Conservation (phyloP, 2,329 filamentous ascomycete species). For the Malbranchea cinnamomea region DNA sequence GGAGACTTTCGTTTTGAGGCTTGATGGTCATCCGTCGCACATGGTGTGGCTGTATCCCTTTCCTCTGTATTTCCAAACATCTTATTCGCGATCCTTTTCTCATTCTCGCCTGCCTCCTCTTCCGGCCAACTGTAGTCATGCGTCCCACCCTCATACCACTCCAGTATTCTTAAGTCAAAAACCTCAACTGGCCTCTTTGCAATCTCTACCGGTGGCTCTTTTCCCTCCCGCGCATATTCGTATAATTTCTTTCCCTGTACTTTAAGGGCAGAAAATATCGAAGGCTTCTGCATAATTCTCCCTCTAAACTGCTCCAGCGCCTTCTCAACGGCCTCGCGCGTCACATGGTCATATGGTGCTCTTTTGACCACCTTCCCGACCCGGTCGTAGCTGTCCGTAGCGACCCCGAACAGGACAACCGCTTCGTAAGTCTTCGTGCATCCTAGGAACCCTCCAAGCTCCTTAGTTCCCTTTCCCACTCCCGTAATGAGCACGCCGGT, state of each 20-base stretch:
- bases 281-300: conserved; percentile 75
- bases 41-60: conserved; percentile 3
- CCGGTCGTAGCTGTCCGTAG: conserved; percentile 83
- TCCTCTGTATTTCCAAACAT: conserved; percentile 29
- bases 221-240: conserved; percentile 86
- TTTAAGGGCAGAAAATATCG: conserved; percentile 82
- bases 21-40: conserved; percentile 6
- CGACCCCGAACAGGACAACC: conserved; percentile 75
- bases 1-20: conserved; percentile 23
- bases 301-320: conserved; percentile 63
- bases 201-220: conserved; percentile 72
- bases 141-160: conserved; percentile 68
- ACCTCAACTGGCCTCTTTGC: conserved; percentile 67
- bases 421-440: conserved; percentile 94
- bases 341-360: conserved; percentile 66
- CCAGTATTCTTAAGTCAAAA: conserved; percentile 59
- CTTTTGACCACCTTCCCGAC: conserved; percentile 68
- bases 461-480: conserved; percentile 76
- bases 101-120: conserved; percentile 59
- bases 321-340: conserved; percentile 60
- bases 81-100: conserved; percentile 63
- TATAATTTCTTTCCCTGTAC: conserved; percentile 91
- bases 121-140: conserved; percentile 69
- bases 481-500: conserved; percentile 86
- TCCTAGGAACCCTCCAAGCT: conserved; percentile 58